Evolutionary conservation across 805 yeast genomes (phyloP).

Genomic region (Teunomyces barrocoloradensis): DNA sequence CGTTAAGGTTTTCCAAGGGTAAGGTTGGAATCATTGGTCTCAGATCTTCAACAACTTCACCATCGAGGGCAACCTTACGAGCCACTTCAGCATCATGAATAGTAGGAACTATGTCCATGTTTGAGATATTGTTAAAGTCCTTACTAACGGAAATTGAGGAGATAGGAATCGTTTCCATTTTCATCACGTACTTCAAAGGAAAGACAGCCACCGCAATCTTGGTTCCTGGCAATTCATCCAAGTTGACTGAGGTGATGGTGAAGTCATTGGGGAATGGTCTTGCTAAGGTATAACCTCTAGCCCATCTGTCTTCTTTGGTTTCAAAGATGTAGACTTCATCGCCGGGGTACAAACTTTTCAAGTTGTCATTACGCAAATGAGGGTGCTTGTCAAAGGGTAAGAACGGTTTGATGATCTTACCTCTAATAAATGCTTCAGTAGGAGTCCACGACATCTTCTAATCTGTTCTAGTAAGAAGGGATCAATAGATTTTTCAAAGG

Average conservation of each 20-base stretch:
- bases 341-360: conserved; percentile 64
- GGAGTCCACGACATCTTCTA: conserved; percentile 36
- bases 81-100: conserved; percentile 31
- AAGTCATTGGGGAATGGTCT: conserved; percentile 72
- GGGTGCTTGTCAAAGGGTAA: conserved; percentile 43
- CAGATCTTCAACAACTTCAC: neutral
- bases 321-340: conserved; percentile 79
- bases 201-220: conserved; percentile 54
- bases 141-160: conserved; percentile 24
- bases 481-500: neutral
- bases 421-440: conserved; percentile 34
- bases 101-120: conserved; percentile 29
- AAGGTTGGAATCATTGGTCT: conserved; percentile 44
- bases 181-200: conserved; percentile 55
- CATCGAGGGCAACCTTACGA: conserved; percentile 11
- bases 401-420: conserved; percentile 38
- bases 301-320: conserved; percentile 62
- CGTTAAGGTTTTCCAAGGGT: conserved; percentile 48
- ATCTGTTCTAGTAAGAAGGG: neutral
- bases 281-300: conserved; percentile 69
- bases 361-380: conserved; percentile 34
- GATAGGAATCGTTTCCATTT: conserved; percentile 43
- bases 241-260: conserved; percentile 55
- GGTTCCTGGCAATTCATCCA: conserved; percentile 61
- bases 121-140: conserved; percentile 26